Evolutionary conservation across 2,329 filamentous ascomycete species (phyloP).

Genomic region (Beauveria sp.): DNA sequence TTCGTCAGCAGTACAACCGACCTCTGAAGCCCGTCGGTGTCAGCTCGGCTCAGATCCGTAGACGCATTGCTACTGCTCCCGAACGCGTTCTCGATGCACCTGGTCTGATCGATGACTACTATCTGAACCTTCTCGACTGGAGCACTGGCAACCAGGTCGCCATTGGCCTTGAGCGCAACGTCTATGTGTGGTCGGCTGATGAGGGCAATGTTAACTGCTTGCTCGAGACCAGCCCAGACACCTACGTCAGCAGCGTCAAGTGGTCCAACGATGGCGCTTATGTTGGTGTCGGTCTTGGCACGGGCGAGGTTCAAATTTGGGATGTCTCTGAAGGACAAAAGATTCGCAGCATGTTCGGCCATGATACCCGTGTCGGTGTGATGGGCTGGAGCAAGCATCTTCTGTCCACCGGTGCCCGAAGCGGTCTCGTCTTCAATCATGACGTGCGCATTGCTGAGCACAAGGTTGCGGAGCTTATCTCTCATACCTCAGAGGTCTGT

Average conservation of each 20-base stretch:
- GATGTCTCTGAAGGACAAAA: conserved; percentile 92
- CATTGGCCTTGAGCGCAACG: conserved; percentile 91
- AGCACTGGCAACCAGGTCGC: conserved; percentile 96
- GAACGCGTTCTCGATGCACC: conserved; percentile 95
- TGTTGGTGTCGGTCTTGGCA: conserved; percentile 88
- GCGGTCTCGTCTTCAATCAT: conserved; percentile 95
- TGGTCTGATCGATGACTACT: conserved; percentile 95
- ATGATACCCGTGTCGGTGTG: conserved; percentile 91
- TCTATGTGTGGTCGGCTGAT: conserved; percentile 98
- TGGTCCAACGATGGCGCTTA: conserved; percentile 98
- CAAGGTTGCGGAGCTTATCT: conserved; percentile 95
- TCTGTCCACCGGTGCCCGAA: conserved; percentile 88
- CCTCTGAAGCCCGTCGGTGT: conserved; percentile 73
- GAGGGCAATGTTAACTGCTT: conserved; percentile 83
- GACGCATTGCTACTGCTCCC: conserved; percentile 87
- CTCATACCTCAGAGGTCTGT: conserved; percentile 95
- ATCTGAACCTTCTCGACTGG: conserved; percentile 98
- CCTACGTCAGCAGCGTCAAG: conserved; percentile 96
- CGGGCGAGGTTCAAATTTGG: conserved; percentile 98
- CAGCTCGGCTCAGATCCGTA: conserved; percentile 76
- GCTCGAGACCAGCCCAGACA: conserved; percentile 80
- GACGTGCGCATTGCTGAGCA: conserved; percentile 96
- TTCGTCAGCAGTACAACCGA: conserved; percentile 95
- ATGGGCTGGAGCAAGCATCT: conserved; percentile 99
- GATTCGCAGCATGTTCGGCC: conserved; percentile 96